Conservation (phyloP, 306 rosid genomes). For the Purshia tridentata region DNA sequence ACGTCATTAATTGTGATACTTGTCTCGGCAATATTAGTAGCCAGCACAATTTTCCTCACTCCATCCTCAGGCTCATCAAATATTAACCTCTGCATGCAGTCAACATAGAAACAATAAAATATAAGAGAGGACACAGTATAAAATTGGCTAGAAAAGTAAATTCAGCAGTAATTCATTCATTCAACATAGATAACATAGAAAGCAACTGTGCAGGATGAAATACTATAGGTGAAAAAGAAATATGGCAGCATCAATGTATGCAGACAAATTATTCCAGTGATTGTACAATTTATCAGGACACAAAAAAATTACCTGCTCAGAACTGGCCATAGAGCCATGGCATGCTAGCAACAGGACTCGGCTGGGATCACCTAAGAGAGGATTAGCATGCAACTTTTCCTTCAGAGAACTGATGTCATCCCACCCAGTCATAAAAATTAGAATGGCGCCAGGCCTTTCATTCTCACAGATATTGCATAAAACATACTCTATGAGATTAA, state of each 20-base stretch:
- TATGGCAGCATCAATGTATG: neutral
- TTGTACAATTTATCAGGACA: conserved; percentile 10
- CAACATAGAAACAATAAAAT: conserved; percentile 22
- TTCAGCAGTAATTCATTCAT: conserved; percentile 3
- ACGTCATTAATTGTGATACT: conserved; percentile 93
- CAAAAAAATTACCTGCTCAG: conserved; percentile 72
- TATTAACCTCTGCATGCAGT: conserved; percentile 77
- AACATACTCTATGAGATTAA: conserved; percentile 75
- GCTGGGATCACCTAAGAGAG: conserved; percentile 68
- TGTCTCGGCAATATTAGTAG: conserved; percentile 97
- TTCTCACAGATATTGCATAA: conserved; percentile 74
- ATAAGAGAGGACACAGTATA: conserved; percentile 13
- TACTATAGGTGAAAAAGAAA: neutral
- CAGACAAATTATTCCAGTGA: neutral
- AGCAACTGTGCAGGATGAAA: neutral
- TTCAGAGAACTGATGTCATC: conserved; percentile 87
- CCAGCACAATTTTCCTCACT: conserved; percentile 87
- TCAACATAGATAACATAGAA: conserved; percentile 9
- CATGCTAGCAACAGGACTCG: conserved; percentile 75
- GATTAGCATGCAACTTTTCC: conserved; percentile 73
- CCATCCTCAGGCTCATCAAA: conserved; percentile 78
- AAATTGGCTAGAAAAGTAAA: neutral
- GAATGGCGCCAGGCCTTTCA: conserved; percentile 81
- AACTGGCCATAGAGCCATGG: conserved; percentile 96
- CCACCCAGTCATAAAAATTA: conserved; percentile 99